Percentiles rank a stretch among this genome's conserved stretches.
Conservation (phyloP, 192 early-diverging fungal genomes). For the Neocallimastix lanati region DNA sequence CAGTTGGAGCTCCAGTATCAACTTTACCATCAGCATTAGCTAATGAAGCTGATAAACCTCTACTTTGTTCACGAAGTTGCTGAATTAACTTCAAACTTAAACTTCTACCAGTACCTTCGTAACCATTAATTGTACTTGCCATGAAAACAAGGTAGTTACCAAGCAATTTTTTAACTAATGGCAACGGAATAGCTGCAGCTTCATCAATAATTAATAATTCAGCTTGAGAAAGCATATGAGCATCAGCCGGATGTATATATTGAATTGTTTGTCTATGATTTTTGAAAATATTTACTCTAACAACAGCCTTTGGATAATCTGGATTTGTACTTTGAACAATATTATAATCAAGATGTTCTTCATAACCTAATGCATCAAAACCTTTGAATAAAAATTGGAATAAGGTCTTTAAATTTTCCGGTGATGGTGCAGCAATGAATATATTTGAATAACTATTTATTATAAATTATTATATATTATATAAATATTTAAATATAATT, state of each 20-base stretch:
- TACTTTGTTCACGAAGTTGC: slow-evolving; percentile 83
- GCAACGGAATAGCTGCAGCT: slow-evolving; percentile 93
- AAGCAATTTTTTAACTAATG: slow-evolving; percentile 72
- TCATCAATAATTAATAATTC: slow-evolving; percentile 97
- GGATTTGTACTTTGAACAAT: slow-evolving; percentile 96
- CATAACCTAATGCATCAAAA: slow-evolving; percentile 93
- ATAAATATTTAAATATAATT: too few species aligned
- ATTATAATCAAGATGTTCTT: slow-evolving; percentile 97
- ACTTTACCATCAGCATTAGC: background rate
- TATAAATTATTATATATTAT: too few species aligned
- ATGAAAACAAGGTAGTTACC: slow-evolving; percentile 94
- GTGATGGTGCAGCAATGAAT: slow-evolving; percentile 91
- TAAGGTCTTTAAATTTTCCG: slow-evolving; percentile 94
- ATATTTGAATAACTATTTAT: slow-evolving; percentile 69
- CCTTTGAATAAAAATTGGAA: slow-evolving; percentile 97
- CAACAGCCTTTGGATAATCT: slow-evolving; percentile 85
- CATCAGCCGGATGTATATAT: slow-evolving; percentile 94
- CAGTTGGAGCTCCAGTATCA: slow-evolving; percentile 9
- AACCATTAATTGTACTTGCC: slow-evolving; percentile 98
- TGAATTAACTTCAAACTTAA: slow-evolving; percentile 88
- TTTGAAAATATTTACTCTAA: slow-evolving; percentile 86
- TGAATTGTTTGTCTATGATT: slow-evolving; percentile 96
- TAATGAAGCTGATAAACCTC: slow-evolving; percentile 36
- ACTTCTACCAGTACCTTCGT: slow-evolving; percentile 95
- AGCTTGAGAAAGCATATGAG: slow-evolving; percentile 80